phyloP scores from a whole-genome alignment of 1,284 basidiomycete species.

The Marasmius sp. region DNA sequence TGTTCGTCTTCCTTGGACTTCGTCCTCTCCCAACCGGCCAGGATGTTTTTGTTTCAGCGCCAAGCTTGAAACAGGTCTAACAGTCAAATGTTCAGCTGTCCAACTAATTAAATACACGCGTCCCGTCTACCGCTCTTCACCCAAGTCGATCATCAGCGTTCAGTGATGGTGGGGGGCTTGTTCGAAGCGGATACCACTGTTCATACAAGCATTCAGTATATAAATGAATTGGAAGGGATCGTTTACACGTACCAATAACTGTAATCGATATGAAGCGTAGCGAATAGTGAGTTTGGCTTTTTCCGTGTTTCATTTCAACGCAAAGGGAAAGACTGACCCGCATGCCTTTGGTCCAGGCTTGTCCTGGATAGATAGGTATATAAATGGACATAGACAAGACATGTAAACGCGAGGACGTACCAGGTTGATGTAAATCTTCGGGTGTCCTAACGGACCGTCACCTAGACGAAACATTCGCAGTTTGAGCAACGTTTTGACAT shows the following conservation, averaged over 20 bases:
- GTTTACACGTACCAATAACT: slow-evolving; percentile 78
- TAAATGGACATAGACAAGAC: not conserved
- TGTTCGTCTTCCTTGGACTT: not conserved
- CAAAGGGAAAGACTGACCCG: slow-evolving; percentile 52
- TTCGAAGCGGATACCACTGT: slow-evolving; percentile 79
- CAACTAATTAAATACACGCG: not conserved
- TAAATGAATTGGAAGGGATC: not conserved
- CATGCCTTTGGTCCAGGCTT: slow-evolving; percentile 75
- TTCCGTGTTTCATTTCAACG: not conserved
- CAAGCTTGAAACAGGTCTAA: not conserved
- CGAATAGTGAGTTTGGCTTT: slow-evolving; percentile 2
- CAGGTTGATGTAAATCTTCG: slow-evolving; percentile 95
- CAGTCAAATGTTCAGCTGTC: no score
- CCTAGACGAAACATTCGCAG: slow-evolving; percentile 47
- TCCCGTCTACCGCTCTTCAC: not conserved
- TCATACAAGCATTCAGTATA: slow-evolving; percentile 13
- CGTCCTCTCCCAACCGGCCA: not conserved
- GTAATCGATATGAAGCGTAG: slow-evolving; percentile 19
- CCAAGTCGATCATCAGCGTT: slow-evolving; percentile 13
- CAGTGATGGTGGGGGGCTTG: slow-evolving; percentile 49
- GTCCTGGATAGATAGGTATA: slow-evolving; percentile 46
- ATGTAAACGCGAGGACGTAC: slow-evolving; percentile 43
- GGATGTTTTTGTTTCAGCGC: not conserved
- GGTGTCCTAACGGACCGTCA: slow-evolving; percentile 94
- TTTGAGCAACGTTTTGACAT: not conserved